Evolutionary conservation across 148 eudicot species (phyloP), one percentile per base, ranked within the genome.

Genomic region (Beta vulgaris): DNA sequence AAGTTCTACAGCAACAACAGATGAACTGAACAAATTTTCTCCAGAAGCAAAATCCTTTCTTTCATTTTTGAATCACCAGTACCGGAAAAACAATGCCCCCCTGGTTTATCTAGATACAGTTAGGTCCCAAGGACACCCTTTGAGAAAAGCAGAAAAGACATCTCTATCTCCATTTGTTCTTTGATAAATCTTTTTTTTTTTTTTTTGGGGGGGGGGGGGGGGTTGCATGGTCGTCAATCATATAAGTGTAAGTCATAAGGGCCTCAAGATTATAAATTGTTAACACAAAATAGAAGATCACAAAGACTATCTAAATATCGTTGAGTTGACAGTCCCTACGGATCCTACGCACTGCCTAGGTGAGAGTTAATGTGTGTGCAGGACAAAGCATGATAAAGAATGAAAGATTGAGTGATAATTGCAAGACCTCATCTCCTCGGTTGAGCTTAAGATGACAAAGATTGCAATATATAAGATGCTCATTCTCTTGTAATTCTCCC

Each of bases 401-500:
- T 61, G 68, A 77, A 73, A 84, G 64, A 70, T 40, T 18, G 64
- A 73, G 74, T 60, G 29, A 16, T 60, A 59, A 64, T 19, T 32
- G 61, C 32, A 29, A 62, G 14, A 91, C 98, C 98, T 95, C 92
- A 64, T 87, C 82, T 68, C 86, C 87, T 82, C 82, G 84, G 80
- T 71, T 61, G 53, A 95, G 89, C 76, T 85, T 82, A 59, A 95
- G 84, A 29, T 82, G 83, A 81, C 98, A 92, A 63, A 73, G 78
- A 64, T 73, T 85, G 89, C 98, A 95, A 82, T 63, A 77, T 62
- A 95, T 86, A 72, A 76, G 81, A 69, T 48, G 78, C 36, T 65
- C 73, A 70, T 82, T 86, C 78, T 95, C 90, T 77, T 83, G 87
- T 70, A 95, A 74, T 78, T 83, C 87, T 74, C 97, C 97, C 77